These are phyloP conservation scores for Leccinellum rugosiceps DNA, from an alignment of 768 basidiomycete species.

Conservation along the genomic window DNA sequence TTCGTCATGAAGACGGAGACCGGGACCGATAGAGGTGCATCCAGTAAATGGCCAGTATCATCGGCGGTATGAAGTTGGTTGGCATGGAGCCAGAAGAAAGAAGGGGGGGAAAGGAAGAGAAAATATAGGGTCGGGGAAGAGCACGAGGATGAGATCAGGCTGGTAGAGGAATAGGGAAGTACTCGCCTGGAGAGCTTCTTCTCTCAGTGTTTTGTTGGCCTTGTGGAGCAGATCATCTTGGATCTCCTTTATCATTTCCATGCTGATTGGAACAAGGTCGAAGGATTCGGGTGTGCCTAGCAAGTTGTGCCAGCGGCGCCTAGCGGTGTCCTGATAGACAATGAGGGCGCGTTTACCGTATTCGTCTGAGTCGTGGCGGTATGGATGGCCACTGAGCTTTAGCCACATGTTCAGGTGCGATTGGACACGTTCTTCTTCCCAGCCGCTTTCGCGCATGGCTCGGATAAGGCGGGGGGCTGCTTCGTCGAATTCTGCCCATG, in stretches of 20 bases:
- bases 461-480: not conserved
- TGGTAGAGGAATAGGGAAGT: not conserved
- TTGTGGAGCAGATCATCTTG: too few species aligned
- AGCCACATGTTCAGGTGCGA: not conserved
- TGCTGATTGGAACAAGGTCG: not conserved
- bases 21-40: too few species aligned
- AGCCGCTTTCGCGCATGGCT: not conserved
- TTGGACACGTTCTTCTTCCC: not conserved
- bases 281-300: not conserved
- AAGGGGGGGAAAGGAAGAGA: too few species aligned
- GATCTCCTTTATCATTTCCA: not conserved
- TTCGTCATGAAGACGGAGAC: too few species aligned
- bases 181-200: not conserved
- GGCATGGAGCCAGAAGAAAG: too few species aligned
- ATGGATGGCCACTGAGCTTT: not conserved
- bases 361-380: not conserved
- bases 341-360: not conserved
- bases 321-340: not conserved
- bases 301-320: not conserved
- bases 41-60: too few species aligned
- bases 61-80: too few species aligned
- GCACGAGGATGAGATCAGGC: too few species aligned
- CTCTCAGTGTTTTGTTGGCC: not conserved
- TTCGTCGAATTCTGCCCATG: not conserved
- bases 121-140: too few species aligned